Base-by-base conservation (phyloP, 2,329 filamentous ascomycete genomes). In the Zalaria sp. region DNA sequence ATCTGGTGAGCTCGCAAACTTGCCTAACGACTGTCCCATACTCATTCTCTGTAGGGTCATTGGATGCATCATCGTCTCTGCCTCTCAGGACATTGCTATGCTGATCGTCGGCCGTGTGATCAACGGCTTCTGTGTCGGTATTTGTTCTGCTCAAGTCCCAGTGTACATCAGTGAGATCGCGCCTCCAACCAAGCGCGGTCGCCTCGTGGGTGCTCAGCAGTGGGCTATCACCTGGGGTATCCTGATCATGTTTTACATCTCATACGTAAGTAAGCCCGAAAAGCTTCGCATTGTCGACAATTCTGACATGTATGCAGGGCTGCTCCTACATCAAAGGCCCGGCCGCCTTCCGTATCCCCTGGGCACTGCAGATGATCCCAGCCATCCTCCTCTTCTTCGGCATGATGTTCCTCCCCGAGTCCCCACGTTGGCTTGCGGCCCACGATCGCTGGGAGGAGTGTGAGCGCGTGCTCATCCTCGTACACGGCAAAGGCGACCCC, bases 41-140 rank as follows among this genome's bases (percentile, higher is more conserved):
- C 35, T 40, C 34, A 50, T 52, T 1, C 38, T 54, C 37, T 50
- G 69, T 62, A 61, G 72, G 68, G 65, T 64, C 42, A 66, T 77
- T 37, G 79, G 79, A 27, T 76, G 73, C 27, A 67, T 72, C 43
- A 71, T 85, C 43, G 72, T 79, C 52, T 73, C 71, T 38, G 73
- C 77, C 2, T 58, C 80, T 2, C 71, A 80, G 51, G 77, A 78
- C 53, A 73, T 86, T 35, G 69, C 65, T 27, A 84, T 86, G 79
- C 69, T 88, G 11, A 75, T 83, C 45, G 72, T 72, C 3, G 83
- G 82, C 3, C 77, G 83, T 47, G 63, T 81, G 47, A 74, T 87
- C 57, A 79, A 81, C 47, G 83, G 83, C 35, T 53, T 86, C 49
- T 78, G 77, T 43, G 79, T 87, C 42, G 83, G 83, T 46, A 84